Base-by-base conservation (phyloP, 805 yeast species). In the Candida railenensis region DNA sequence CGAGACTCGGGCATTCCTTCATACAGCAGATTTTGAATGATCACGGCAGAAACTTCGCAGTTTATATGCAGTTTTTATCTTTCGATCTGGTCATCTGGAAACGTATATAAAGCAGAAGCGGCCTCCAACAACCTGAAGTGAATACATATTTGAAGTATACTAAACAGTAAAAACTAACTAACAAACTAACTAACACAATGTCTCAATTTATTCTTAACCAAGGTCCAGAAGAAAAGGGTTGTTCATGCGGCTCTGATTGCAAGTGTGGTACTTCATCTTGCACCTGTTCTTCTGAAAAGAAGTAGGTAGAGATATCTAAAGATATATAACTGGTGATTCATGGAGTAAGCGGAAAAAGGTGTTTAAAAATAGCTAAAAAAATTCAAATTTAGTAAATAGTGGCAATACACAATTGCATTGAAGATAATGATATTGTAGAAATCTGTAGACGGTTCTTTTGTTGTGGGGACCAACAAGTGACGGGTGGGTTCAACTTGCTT, bases 241-340 rank as follows among this genome's bases (percentile, higher is more conserved):
- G 67, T 47, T 44, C 52, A 14, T 62, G 67, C 34, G 57, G 55
- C 4, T 22, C 49, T 28, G 45, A 45, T 37, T 53, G 56, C 53
- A 46, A 43, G 16, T 53, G 56, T 37, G 54, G 51, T 9, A 33
- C 49, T 2, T 16, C 39, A 4, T 18, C 44, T 14, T 42, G 51
- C 34, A 32, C 42, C 22, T 43, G 47, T 42, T 25, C 30, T 25
- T 25, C 30, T 16, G 22, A 36, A 18, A 46, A 40, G 40, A 45
- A 43, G 44, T 47, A 37, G 28, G 22, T 7, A 21, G 11, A 7
- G 19, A 34, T 5, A 12, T n/a, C n/a, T n/a, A n/a, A n/a, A n/a
- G n/a, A n/a, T n/a, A n/a, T n/a, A n/a, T n/a, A n/a, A n/a, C n/a
- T n/a, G n/a, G n/a, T n/a, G n/a, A n/a, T n/a, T n/a, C n/a, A n/a